These are phyloP conservation scores for Xylariaceae sp. DNA, from an alignment of 2,329 filamentous ascomycete genomes.

Conservation along the genomic window DNA sequence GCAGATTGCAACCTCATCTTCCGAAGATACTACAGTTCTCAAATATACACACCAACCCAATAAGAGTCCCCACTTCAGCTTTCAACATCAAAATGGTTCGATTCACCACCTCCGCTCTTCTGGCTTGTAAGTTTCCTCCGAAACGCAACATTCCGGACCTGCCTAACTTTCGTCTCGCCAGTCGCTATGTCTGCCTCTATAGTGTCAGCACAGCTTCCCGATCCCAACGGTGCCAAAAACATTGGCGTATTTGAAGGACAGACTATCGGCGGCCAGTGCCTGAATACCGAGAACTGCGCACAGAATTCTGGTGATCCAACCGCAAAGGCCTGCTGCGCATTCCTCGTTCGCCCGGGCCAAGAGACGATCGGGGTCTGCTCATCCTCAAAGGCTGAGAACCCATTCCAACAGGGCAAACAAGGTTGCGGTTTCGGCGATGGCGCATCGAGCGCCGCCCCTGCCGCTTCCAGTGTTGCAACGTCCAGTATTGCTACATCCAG, in stretches of 20 bases:
- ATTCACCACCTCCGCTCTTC: conserved; percentile 21
- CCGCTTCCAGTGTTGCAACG: neutral
- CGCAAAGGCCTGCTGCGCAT: neutral
- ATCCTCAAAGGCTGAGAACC: neutral
- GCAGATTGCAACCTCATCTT: conserved; percentile 4
- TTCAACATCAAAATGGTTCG: conserved; percentile 25
- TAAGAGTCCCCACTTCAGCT: neutral
- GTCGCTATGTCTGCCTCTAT: conserved; percentile 22
- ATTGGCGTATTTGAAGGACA: conserved; percentile 27
- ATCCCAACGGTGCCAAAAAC: conserved; percentile 27
- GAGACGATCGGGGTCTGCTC: neutral
- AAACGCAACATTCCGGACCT: neutral
- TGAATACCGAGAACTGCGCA: conserved; percentile 27
- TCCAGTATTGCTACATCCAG: neutral
- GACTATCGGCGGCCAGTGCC: conserved; percentile 32
- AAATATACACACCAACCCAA: no score
- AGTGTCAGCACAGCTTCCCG: conserved; percentile 14
- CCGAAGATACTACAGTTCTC: neutral
- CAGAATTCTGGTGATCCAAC: conserved; percentile 12
- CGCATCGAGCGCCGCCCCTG: neutral
- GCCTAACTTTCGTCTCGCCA: neutral
- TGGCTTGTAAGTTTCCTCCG: conserved; percentile 24
- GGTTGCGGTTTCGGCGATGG: neutral
- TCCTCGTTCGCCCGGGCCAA: neutral
- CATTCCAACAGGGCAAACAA: neutral